A percentile compares a stretch with the other conserved stretches of the same genome.
These are phyloP conservation scores for Blastocystis sp. DNA, from an alignment of 352 stramenopile genomes.

Conservation along the genomic window DNA sequence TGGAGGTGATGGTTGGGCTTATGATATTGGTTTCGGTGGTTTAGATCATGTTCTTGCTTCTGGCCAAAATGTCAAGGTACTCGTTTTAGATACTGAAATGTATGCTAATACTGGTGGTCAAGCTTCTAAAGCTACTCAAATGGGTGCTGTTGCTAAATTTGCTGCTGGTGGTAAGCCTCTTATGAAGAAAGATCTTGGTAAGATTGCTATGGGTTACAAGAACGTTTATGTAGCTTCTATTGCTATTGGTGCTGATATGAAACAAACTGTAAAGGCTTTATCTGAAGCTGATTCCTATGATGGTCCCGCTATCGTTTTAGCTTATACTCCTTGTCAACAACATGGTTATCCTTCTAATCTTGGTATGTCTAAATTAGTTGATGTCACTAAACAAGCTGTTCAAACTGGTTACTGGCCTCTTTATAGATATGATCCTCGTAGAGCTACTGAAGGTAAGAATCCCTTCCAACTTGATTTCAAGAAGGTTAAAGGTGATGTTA, in stretches of 20 bases:
- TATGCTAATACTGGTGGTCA: slow-evolving; percentile 44
- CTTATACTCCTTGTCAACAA: slow-evolving; percentile 16
- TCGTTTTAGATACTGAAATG: slow-evolving; percentile 54
- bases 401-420: slow-evolving; percentile 1
- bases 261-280: slow-evolving; percentile 27
- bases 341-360: slow-evolving; percentile 8
- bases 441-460: slow-evolving; percentile 15
- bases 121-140: slow-evolving; percentile 23
- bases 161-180: too few relatives aligned
- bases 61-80: slow-evolving; percentile 51
- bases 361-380: slow-evolving; percentile 22
- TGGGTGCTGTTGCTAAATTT: too few relatives aligned
- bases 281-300: slow-evolving; percentile 21
- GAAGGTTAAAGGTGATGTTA: slow-evolving; percentile 24
- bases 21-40: slow-evolving; percentile 51
- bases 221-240: slow-evolving; percentile 29
- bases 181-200: slow-evolving; percentile 3
- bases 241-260: slow-evolving; percentile 16
- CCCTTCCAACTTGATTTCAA: slow-evolving; percentile 29
- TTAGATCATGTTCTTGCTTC: slow-evolving; percentile 51
- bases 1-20: slow-evolving; percentile 52
- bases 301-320: slow-evolving; percentile 21
- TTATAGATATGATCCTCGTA: neutral
- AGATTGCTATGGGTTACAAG: slow-evolving; percentile 26
- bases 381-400: slow-evolving; percentile 19